Evolutionary conservation across 1,284 basidiomycete genomes (phyloP), one percentile per base, ranked within the genome.

Genomic region (Kwoniella shivajii): DNA sequence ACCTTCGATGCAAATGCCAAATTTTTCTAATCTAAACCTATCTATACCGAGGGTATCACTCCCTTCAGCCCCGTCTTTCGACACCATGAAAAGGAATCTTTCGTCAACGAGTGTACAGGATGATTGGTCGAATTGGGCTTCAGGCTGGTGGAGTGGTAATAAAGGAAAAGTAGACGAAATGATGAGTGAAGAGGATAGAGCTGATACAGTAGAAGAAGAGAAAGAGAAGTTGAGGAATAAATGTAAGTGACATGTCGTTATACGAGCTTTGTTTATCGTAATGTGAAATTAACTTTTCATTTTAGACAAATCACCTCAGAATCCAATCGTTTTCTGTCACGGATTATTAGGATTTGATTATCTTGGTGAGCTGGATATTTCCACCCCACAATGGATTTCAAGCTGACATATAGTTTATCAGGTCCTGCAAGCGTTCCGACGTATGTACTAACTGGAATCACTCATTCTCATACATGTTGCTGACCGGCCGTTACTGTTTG

Each of bases 281-380:
- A 14, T 34, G 27, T 6, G 18, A 3, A 46, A 30, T 20, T 51
- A 6, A 39, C 37, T 20, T 31, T 22, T 11, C 27, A 41, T 30
- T 26, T 20, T 31, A 76, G 72, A 92, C 71, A 82, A 83, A 1
- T 82, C 89, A 2, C 88, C 92, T 0, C 83, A 84, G 59, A 84
- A 91, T 65, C 93, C 93, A 0, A 78, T 96, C 43, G 88, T 97
- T 3, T 95, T 97, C 75, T 95, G 92, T 65, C 93, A 97, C 70
- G 93, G 94, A 7, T 82, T 96, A 1, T 82, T 96, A 2, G 92
- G 92, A 4, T 92, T 92, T 67, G 89, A 92, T 72, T 73, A 69
- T 49, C 61, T 76, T 10, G 72, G 71, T 58, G 30, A 38, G 56
- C 46, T n/a, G 6, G 6, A 1, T 34, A 33, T 22, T 24, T 1